Conservation (phyloP, 768 basidiomycete species). For the Clathrus columnatus region DNA sequence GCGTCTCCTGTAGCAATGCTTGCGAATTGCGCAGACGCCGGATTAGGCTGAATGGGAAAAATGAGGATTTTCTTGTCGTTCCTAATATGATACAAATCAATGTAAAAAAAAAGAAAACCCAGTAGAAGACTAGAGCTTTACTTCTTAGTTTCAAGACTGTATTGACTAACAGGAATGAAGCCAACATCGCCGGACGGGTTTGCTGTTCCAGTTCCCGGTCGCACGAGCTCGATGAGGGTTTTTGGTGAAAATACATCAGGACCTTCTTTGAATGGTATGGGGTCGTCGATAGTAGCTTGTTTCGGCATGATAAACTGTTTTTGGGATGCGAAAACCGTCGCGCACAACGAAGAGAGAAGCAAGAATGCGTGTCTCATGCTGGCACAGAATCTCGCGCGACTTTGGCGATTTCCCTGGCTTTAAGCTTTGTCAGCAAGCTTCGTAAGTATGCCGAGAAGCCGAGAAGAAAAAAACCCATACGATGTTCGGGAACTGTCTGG, state of each 20-base stretch:
- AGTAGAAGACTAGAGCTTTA: conserved; percentile 27
- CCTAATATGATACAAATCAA: conserved; percentile 27
- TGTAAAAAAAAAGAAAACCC: neutral
- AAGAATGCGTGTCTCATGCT: neutral
- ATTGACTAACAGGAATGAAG: conserved; percentile 56
- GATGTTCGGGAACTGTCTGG: too few species aligned
- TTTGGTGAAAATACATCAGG: conserved; percentile 58
- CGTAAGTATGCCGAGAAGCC: too few species aligned
- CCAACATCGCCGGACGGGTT: conserved; percentile 63
- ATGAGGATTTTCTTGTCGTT: conserved; percentile 63
- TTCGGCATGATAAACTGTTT: neutral
- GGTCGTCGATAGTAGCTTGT: neutral
- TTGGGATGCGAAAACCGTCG: conserved; percentile 3
- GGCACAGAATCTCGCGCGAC: neutral
- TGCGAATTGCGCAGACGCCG: conserved; percentile 43
- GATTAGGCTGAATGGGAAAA: conserved; percentile 44
- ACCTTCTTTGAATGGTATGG: conserved; percentile 46
- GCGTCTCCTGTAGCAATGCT: conserved; percentile 57
- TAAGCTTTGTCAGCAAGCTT: too few species aligned
- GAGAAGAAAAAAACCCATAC: too few species aligned
- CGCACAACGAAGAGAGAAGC: neutral
- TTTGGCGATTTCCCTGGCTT: too few species aligned
- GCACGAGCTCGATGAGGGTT: conserved; percentile 58
- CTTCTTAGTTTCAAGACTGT: conserved; percentile 67
- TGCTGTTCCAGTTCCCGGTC: conserved; percentile 58